Percentiles rank a stretch among this genome's conserved stretches.
phyloP scores from a whole-genome alignment of 176 grass and related monocot species.

The Oryza nivara region DNA sequence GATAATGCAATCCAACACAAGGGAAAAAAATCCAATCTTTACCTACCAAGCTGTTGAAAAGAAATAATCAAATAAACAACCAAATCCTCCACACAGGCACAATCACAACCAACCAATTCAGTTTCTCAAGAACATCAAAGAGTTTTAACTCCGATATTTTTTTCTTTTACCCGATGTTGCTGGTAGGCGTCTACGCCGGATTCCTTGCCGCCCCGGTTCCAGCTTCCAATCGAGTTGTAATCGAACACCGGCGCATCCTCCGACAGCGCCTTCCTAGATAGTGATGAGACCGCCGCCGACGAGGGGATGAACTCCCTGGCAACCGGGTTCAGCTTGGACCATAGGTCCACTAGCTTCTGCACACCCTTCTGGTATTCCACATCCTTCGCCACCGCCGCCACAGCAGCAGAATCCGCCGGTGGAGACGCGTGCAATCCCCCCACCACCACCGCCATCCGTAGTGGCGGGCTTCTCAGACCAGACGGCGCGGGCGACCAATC shows the following conservation, averaged over 20 bases:
- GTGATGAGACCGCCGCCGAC: not conserved
- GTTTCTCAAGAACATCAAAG: not conserved
- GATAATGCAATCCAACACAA: conserved; percentile 34
- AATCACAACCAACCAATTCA: not conserved
- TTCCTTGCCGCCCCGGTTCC: conserved; percentile 35
- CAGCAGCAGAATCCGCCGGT: not conserved
- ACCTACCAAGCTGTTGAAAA: not conserved
- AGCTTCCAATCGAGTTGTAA: conserved; percentile 30
- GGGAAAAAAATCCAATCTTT: not conserved
- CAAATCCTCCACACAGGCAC: conserved; percentile 21
- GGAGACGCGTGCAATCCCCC: conserved; percentile 40
- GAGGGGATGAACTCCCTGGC: conserved; percentile 92
- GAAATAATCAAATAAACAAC: not conserved
- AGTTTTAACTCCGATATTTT: not conserved
- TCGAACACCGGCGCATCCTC: conserved; percentile 71
- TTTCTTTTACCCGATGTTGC: conserved; percentile 55
- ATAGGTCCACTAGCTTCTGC: conserved; percentile 81
- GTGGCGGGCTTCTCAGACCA: not conserved
- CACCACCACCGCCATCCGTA: conserved; percentile 73
- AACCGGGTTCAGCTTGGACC: conserved; percentile 83
- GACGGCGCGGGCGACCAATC: not conserved
- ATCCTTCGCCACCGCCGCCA: conserved; percentile 38
- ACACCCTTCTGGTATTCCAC: conserved; percentile 67
- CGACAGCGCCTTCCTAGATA: conserved; percentile 58
- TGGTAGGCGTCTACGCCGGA: conserved; percentile 47